Evolutionary conservation across 441 rosid genomes (phyloP).

Genomic region (Viola pubescens): DNA sequence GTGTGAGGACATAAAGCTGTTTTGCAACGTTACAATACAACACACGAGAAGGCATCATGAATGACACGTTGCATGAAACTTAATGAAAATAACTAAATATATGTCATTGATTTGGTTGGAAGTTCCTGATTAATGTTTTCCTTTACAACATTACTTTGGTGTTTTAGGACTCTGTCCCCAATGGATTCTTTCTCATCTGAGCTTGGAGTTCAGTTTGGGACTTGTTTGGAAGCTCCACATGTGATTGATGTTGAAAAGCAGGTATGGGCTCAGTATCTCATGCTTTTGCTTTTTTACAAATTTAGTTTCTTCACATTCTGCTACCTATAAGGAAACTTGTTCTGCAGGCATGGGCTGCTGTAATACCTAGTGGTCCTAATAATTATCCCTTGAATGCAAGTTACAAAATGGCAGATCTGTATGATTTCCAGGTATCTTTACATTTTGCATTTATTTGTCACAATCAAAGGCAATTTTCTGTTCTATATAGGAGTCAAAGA

Average conservation of each 20-base stretch:
- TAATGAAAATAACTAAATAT: too few species aligned
- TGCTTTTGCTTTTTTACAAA: constrained; percentile 11
- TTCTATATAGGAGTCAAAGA: constrained; percentile 11
- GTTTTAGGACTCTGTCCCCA: constrained; percentile 82
- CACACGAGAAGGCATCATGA: too few species aligned
- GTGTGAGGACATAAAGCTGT: too few species aligned
- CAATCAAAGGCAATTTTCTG: constrained; percentile 8
- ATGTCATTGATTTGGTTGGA: too few species aligned
- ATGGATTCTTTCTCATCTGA: constrained; percentile 91
- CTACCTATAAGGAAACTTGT: constrained; percentile 4
- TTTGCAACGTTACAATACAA: too few species aligned
- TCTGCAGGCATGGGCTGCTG: constrained; percentile 74
- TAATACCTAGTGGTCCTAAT: constrained; percentile 65
- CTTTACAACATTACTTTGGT: not conserved
- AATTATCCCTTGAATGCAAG: constrained; percentile 80
- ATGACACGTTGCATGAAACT: too few species aligned
- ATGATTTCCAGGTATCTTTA: constrained; percentile 68
- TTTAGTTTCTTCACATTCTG: constrained; percentile 14
- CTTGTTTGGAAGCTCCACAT: constrained; percentile 96
- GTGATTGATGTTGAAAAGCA: constrained; percentile 77
- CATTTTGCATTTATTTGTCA: constrained; percentile 16
- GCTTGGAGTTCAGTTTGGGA: constrained; percentile 91
- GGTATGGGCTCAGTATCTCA: constrained; percentile 30
- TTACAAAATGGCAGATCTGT: constrained; percentile 79
- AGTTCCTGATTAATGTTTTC: not conserved